Evolutionary conservation across 2,329 filamentous ascomycete genomes (phyloP).

Genomic region (Phaeoacremonium minimum): DNA sequence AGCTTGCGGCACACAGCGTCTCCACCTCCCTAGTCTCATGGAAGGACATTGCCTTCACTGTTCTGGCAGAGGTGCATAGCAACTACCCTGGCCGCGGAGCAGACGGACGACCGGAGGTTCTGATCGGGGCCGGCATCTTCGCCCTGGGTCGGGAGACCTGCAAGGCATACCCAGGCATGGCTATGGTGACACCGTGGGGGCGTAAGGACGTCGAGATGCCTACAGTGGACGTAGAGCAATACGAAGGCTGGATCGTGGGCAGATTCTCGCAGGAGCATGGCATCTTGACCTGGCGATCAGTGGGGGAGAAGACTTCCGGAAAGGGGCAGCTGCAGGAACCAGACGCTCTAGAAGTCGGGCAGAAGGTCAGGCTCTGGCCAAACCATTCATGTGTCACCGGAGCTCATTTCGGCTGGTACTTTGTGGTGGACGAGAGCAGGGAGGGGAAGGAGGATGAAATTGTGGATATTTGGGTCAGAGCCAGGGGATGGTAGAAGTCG

Average conservation of each 20-base stretch:
- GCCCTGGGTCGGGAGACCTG: slow-evolving; percentile 72
- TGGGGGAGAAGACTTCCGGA: too few species aligned
- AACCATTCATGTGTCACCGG: slow-evolving; percentile 80
- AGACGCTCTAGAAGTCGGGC: slow-evolving; percentile 52
- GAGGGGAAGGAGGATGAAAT: slow-evolving; percentile 53
- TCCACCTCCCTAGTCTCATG: slow-evolving; percentile 36
- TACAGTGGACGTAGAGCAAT: slow-evolving; percentile 31
- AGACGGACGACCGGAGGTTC: slow-evolving; percentile 50
- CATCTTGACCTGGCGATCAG: slow-evolving; percentile 64
- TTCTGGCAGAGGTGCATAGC: slow-evolving; percentile 69
- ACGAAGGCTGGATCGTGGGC: slow-evolving; percentile 61
- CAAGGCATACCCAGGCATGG: slow-evolving; percentile 67
- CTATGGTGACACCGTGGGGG: slow-evolving; percentile 59
- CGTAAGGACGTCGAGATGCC: slow-evolving; percentile 18
- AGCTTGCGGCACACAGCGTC: slow-evolving; percentile 65
- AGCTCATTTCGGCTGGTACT: slow-evolving; percentile 67
- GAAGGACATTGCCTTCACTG: slow-evolving; percentile 58
- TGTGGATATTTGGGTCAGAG: slow-evolving; percentile 72
- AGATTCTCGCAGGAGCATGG: slow-evolving; percentile 77
- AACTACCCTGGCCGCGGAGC: slow-evolving; percentile 58
- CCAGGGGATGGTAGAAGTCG: slow-evolving; percentile 59
- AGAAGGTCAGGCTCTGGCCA: slow-evolving; percentile 69
- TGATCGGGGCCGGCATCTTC: slow-evolving; percentile 65
- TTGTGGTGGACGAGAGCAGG: slow-evolving; percentile 63
- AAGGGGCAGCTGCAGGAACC: slow-evolving; percentile 40